These are phyloP conservation scores for Paramecium primaurelia DNA, from an alignment of 73 alveolate genomes.

Conservation along the genomic window DNA sequence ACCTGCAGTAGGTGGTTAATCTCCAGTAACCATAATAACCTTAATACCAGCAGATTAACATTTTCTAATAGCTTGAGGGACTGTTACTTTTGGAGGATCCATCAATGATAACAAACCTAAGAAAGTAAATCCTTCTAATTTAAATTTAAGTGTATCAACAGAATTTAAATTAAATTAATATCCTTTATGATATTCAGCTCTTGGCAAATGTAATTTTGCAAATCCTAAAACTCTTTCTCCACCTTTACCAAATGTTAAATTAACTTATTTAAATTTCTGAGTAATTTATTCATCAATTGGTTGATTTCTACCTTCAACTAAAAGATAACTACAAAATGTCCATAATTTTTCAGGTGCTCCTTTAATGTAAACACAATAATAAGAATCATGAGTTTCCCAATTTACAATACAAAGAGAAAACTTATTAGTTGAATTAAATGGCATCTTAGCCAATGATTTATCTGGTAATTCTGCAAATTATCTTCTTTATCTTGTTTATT, in stretches of 20 bases:
- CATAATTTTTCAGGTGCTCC: conserved; percentile 96
- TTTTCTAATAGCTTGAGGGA: conserved; percentile 69
- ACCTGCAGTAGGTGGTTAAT: conserved; percentile 94
- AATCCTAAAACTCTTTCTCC: conserved; percentile 86
- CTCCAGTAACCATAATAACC: conserved; percentile 97
- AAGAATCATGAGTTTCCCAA: conserved; percentile 42
- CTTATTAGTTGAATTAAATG: conserved; percentile 43
- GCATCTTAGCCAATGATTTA: conserved; percentile 40
- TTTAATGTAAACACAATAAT: conserved; percentile 72
- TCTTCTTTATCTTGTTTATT: conserved; percentile 60
- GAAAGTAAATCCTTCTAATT: conserved; percentile 72
- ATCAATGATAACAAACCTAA: conserved; percentile 88
- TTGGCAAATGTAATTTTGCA: conserved; percentile 61
- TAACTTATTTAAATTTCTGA: conserved; percentile 62
- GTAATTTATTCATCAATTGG: conserved; percentile 44
- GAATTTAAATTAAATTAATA: conserved; percentile 52
- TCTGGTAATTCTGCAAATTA: conserved; percentile 53
- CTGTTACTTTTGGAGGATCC: conserved; percentile 96
- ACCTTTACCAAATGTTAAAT: conserved; percentile 63
- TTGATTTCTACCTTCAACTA: neutral
- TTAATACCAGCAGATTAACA: conserved; percentile 92
- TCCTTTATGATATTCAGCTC: conserved; percentile 63
- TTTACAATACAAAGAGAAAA: conserved; percentile 41
- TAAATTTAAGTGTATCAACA: conserved; percentile 70
- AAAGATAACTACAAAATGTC: conserved; percentile 36